Base-by-base conservation (phyloP, 139 green algal species). In the Astrephomene gubernaculifera region DNA sequence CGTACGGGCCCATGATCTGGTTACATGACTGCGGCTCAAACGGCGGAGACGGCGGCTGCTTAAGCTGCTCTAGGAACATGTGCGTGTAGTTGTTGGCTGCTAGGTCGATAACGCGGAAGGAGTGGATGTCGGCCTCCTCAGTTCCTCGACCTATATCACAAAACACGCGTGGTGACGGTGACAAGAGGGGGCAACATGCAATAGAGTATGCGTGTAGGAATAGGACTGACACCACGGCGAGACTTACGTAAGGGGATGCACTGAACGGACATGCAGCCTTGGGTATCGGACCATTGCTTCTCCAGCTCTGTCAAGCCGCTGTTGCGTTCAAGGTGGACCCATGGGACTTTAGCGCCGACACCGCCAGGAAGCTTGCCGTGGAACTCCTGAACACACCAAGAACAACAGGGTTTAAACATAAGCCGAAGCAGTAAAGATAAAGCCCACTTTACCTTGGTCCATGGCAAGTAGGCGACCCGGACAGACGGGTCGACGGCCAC, bases 1-100 rank as follows among this genome's bases (percentile, higher is more conserved):
- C 70, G 29, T 78, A 78, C 33, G 70, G 70, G 44, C 70, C 70
- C 70, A 78, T 63, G 70, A 78, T 78, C 5, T 63, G 41, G 41
- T 78, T 78, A 43, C 70, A 78, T 19, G 41, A 63, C 43, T 45
- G 38, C 10, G 70, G 70, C 29, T 21, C 29, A 5, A 27, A 6
- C 24, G 8, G 27, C 10, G 70, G 43, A 27, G 41, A 2, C 10
- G 43, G 10, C 4, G 43, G 70, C 1, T 63, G 27, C 43, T 63
- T 61, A 14, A 78, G 44, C 10, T n/a, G 70, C 27, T 78, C 70
- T 27, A 78, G 29, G 70, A 78, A 78, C 2, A 78, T 63, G 43
- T 63, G 27, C 1, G 70, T 78, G 70, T 63, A 78, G 44, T 78
- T 78, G 43, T 43, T n/a, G n/a, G 43, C 29, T 25, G 14, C 24